Evolutionary conservation across 164 flowering plant species (phyloP), one percentile per base, ranked within the genome.

Genomic region (Nymphaea thermarum): DNA sequence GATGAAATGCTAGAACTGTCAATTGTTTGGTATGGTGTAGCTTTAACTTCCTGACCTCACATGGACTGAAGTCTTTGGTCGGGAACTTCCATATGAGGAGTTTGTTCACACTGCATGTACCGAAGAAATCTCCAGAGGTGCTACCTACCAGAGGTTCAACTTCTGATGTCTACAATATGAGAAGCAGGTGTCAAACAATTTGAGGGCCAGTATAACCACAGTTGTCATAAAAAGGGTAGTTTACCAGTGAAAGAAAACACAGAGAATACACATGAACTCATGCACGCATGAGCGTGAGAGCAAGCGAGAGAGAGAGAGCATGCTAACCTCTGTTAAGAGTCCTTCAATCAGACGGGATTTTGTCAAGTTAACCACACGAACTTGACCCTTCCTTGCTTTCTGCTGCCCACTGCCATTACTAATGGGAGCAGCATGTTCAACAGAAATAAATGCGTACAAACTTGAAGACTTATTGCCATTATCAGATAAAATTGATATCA

Each of bases 11-110:
- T 77, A 91, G 73, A 65, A 77, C 79, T 6, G 85, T 79, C 36
- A 94, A 77, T 43, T 64, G 71, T 78, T 84, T 94, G 59, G 97
- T 88, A 70, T 94, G 99, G 76, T 88, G 97, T 77, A 94, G 74
- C 43, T 69, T 80, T 69, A 90, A 81, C 77, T 78, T 91, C 85
- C 82, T 88, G 44, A 76, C 66, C 14, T 67, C 66, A 63, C 67
- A 66, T 65, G 63, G 65, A 10, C 80, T 82, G 64, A 82, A 72
- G 67, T 82, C 88, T 65, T 61, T 74, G 3, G 55, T 60, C 51
- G 90, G 84, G 43, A 84, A 83, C 76, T 83, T 82, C 97, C 97
- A 94, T 66, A 91, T 70, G 68, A 74, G 76, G 75, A 88, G 67
- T 71, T 78, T 88, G 67, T 77, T 81, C 80, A 81, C 83, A 65